Conservation (phyloP, 2,329 filamentous ascomycete species). For the Bimuria novae-zelandiae region DNA sequence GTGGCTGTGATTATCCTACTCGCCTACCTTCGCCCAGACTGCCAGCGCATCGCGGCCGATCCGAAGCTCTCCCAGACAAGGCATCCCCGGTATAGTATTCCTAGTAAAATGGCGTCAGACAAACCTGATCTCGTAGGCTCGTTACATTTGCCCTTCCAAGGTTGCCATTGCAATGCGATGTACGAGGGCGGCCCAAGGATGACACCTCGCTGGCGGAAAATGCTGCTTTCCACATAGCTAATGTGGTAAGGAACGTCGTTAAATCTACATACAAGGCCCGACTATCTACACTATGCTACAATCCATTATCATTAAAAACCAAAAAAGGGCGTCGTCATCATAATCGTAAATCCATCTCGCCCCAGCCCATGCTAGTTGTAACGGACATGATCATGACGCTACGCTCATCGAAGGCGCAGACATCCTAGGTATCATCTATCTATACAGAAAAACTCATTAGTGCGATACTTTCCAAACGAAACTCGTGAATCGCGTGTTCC, state of each 20-base stretch:
- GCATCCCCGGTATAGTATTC: background rate
- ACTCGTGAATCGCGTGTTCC: slow-evolving; percentile 13
- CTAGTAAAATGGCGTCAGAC: background rate
- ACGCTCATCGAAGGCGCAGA: slow-evolving; percentile 32
- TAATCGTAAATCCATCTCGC: slow-evolving; percentile 17
- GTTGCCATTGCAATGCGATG: too few species aligned
- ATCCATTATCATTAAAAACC: slow-evolving; percentile 22
- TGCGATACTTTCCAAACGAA: slow-evolving; percentile 9
- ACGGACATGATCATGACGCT: slow-evolving; percentile 31
- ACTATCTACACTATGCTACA: slow-evolving; percentile 16
- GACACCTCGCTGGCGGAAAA: too few species aligned
- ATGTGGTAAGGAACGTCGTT: background rate
- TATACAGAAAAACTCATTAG: slow-evolving; percentile 22
- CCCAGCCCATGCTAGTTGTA: slow-evolving; percentile 12
- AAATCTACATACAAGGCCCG: background rate
- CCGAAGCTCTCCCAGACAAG: background rate
- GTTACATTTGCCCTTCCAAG: too few species aligned
- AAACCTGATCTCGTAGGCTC: background rate
- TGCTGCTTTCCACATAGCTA: too few species aligned
- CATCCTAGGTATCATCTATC: slow-evolving; percentile 27
- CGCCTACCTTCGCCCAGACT: background rate
- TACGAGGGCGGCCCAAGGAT: too few species aligned
- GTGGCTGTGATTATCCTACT: slow-evolving; percentile 2
- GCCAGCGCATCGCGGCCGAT: slow-evolving; percentile 3
- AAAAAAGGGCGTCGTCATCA: slow-evolving; percentile 3